These are phyloP conservation scores for Dioscorea zingiberensis DNA, from an alignment of 106 monocot genomes.

Conservation along the genomic window DNA sequence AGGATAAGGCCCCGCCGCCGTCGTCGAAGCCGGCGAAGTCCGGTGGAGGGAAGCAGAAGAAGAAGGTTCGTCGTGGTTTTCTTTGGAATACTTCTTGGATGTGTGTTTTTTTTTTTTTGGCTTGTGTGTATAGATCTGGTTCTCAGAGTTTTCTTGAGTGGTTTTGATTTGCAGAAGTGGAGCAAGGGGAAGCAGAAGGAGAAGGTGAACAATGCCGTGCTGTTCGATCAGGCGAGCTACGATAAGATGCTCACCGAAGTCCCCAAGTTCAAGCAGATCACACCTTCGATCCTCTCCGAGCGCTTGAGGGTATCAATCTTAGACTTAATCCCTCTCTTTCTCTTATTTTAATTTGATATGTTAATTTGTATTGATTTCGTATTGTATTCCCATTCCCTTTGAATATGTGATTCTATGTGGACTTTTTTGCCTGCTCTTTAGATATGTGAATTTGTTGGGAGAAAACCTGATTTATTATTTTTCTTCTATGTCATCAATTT, in stretches of 20 bases:
- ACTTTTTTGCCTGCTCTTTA: too few species aligned
- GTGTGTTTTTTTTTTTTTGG: too few species aligned
- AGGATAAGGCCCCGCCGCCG: slow-evolving; percentile 36
- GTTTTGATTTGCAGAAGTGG: slow-evolving; percentile 28
- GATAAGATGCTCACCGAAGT: slow-evolving; percentile 50
- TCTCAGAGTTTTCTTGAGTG: not conserved
- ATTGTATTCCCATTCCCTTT: too few species aligned
- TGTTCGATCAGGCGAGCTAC: slow-evolving; percentile 37
- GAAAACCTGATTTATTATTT: too few species aligned
- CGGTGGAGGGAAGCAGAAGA: slow-evolving; percentile 38
- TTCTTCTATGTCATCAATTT: too few species aligned
- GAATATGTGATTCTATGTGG: slow-evolving; percentile 1
- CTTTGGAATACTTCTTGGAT: too few species aligned
- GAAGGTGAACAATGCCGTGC: slow-evolving; percentile 34
- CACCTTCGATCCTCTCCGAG: slow-evolving; percentile 40
- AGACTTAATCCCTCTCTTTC: not conserved
- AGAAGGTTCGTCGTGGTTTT: slow-evolving; percentile 14
- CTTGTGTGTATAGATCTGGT: not conserved
- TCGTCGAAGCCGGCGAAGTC: slow-evolving; percentile 35
- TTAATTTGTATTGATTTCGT: not conserved
- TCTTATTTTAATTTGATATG: not conserved
- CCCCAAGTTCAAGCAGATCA: slow-evolving; percentile 47
- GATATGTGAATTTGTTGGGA: too few species aligned
- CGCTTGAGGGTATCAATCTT: slow-evolving; percentile 30
- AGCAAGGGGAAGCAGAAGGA: slow-evolving; percentile 39